Base-by-base conservation (phyloP, 2,329 filamentous ascomycete genomes). In the Acarospora socialis region DNA sequence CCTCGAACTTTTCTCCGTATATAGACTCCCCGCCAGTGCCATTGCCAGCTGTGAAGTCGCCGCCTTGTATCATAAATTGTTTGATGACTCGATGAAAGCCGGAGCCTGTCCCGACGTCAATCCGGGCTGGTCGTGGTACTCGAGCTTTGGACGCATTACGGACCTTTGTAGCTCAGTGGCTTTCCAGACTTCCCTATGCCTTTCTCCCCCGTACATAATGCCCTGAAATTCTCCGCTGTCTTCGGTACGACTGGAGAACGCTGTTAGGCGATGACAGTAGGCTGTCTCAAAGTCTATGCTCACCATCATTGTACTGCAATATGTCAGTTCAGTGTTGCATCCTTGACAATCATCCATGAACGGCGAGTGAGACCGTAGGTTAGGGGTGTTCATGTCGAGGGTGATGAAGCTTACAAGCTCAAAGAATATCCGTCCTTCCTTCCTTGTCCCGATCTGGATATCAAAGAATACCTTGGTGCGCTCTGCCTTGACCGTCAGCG, bases 61-160 rank as follows among this genome's bases (percentile, higher is more conserved):
- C 87, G 52, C 90, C 86, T 63, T 94, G 81, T 51, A 94, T 90
- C 87, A 98, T 95, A 61, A 98, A 98, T 49, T 81, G 73, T 68
- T 94, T 94, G 65, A 98, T 98, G 43, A 98, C 81, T 31, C 87
- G 81, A 66, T 98, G 87, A 68, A 98, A 95, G 46, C 64, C 66
- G 39, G 81, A 92, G 46, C 82, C 80, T 64, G 35, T 19, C 15
- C 10, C 12, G 21, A n/a, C 18, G 31, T 19, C 28, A 9, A 12
- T 14, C 8, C n/a, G 21, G 13, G 17, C 4, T 29, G 13, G n/a
- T n/a, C n/a, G n/a, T n/a, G n/a, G n/a, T n/a, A n/a, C n/a, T n/a
- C n/a, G n/a, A n/a, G n/a, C n/a, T n/a, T n/a, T n/a, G n/a, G n/a
- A n/a, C n/a, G n/a, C n/a, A n/a, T n/a, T n/a, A 23, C 33, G 19